Evolutionary conservation across 2,329 filamentous ascomycete species (phyloP), one percentile per base, ranked within the genome.

Genomic region (Calonectria pteridis): DNA sequence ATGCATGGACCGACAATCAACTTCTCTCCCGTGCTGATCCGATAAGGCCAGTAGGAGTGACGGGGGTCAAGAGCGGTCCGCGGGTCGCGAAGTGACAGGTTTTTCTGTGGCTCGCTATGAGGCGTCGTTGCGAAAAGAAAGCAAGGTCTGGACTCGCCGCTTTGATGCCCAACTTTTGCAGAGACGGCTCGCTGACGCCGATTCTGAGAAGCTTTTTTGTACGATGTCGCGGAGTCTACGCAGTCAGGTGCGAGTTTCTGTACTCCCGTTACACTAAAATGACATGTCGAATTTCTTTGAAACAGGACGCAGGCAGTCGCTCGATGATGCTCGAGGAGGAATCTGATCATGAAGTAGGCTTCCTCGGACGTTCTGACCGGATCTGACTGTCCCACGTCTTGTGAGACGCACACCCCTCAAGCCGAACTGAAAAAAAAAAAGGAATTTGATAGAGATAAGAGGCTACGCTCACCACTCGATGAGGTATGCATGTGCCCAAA

Each of bases 391-490:
- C 37, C 53, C 64, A 71, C 67, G 69, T 74, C 70, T 75, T 71
- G 71, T 53, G 67, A 63, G 75, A 73, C 73, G 62, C 67, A 73
- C 40, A 23, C 58, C 43, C 43, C 43, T 16, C 28, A 69, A 63
- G 40, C 63, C 26, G 58, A 53, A 67, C 59, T 71, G 72, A 18
- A 62, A 40, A 6, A 37, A 37, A 58, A 59, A 63, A 66, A 62
- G 28, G 26, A 50, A 50, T 71, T 75, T 75, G 76, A 55, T 62
- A 70, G 69, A 80, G 78, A 80, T 80, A 80, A 80, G 78, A 55
- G 63, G 63, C 73, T 49, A 71, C 70, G 58, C 59, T 69, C 71
- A 67, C 43, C 72, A 55, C 58, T 69, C 59, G 46, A 73, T 65
- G 59, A 73, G 63, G 49, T 37, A 67, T 67, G 65, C 75, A 78